Base-by-base conservation (phyloP, 768 basidiomycete genomes). In the Leccinum barrowsii region DNA sequence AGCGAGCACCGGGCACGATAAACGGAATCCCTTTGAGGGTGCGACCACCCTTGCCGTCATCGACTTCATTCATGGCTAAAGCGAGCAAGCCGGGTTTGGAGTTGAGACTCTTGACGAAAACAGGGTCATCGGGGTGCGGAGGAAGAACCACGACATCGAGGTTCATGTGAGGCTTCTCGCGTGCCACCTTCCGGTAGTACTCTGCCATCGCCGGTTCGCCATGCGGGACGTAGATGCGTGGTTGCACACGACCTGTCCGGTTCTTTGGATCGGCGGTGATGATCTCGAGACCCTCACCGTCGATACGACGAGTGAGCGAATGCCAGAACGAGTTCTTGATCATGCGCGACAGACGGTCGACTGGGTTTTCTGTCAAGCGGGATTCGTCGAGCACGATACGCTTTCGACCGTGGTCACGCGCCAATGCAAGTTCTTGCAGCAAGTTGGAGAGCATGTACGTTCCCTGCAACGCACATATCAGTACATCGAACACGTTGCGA, bases 381-480 rank as follows among this genome's bases (percentile, higher is more conserved):
- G 93, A 87, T 73, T 99, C 97, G 65, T 99, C 97, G n/a, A 99
- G 86, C 19, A 99, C 93, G 69, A 99, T 97, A 7, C 94, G 90
- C 75, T 96, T 96, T 57, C 94, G 82, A 62, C 90, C 89, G 74
- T 96, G 94, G 70, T 98, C 96, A 8, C 93, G 86, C 6, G 97
- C 96, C 21, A 98, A 85, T 2, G 96, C 96, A 50, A 99, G 87
- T 72, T 99, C 96, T 78, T 99, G 96, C n/a, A 99, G 81, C 24
- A 99, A 84, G 74, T 98, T 98, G 12, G 96, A 98, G 49, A 99
- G 80, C 96, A 98, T 98, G 75, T 98, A 99, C n/a, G 90, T 98
- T 44, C 97, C 96, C 89, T 95, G 69, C 15, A 66, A 59, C 13
- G 61, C 24, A 52, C 47, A 24, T 53, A 26, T 61, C 54, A 63